Evolutionary conservation across 164 flowering plant species (phyloP), one percentile per base, ranked within the genome.

Genomic region (Berberis thunbergii): DNA sequence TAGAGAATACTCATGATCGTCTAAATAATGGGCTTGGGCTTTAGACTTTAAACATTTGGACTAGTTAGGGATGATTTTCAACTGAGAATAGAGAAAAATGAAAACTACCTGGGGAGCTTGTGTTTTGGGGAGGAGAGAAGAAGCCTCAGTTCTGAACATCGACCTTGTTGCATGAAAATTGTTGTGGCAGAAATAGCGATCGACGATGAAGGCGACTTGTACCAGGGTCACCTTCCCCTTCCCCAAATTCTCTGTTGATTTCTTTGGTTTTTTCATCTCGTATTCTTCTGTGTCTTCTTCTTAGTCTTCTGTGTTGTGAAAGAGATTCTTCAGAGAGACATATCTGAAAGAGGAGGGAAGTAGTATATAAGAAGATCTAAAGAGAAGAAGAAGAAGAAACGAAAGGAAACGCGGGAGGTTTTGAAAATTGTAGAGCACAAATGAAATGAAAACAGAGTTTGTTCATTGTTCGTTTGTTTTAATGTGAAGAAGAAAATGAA

Each of bases 191-290:
- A 93, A 89, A 60, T 88, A 89, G 0, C 86, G 86, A 56, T 93
- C 98, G 45, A 93, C 97, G 65, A 93, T 84, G 82, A 80, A 88
- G 1, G 98, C 98, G 11, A 93, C 73, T 65, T 93, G 97, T 4
- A 83, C 73, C 0, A 94, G 89, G 1, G 98, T 88, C 0, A 93
- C 85, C 68, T 86, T 85, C 6, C 91, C 96, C 55, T 77, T 82
- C 5, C 90, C 98, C 1, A 83, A 59, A 5, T 41, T 65, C n/a
- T 74, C 81, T 4, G 78, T 8, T 50, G 76, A 7, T 54, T 74
- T 85, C 54, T 62, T 79, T 4, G 79, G 48, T 65, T 71, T 81
- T 66, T 75, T 83, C 79, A 68, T 86, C 67, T 77, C 86, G 93
- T 85, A 88, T 54, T 67, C 50, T 45, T 38, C 41, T 13, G 26